Percentiles rank a stretch among this genome's conserved stretches.
phyloP scores from a whole-genome alignment of 2,329 filamentous ascomycete genomes.

The Talaromyces funiculosus region DNA sequence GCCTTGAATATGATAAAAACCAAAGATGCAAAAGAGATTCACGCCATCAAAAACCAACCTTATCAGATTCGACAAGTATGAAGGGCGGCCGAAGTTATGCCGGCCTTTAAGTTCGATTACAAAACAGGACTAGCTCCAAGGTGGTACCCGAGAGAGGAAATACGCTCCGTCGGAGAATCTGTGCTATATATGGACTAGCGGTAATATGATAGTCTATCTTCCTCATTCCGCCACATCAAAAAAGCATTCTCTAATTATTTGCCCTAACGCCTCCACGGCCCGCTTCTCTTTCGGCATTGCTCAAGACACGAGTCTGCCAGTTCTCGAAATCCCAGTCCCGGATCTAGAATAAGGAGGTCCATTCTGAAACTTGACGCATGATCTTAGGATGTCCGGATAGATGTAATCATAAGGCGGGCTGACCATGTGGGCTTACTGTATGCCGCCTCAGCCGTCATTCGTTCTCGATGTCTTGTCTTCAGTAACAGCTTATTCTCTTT shows the following conservation, averaged over 20 bases:
- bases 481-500: neutral
- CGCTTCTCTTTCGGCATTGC: neutral
- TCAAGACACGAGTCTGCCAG: neutral
- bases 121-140: neutral
- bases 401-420: neutral
- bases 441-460: neutral
- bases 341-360: neutral
- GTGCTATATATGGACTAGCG: neutral
- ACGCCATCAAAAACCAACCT: neutral
- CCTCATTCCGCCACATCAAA: neutral
- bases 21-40: neutral
- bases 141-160: neutral
- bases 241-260: neutral
- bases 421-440: neutral
- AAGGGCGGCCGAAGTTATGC: neutral
- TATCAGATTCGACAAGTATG: neutral
- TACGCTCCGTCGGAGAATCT: slow-evolving; percentile 8
- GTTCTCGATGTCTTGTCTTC: neutral
- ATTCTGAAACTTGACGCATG: neutral
- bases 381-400: neutral
- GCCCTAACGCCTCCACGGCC: neutral
- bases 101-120: neutral
- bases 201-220: neutral
- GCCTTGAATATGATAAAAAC: neutral
- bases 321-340: neutral